A percentile compares a stretch with the other conserved stretches of the same genome.
Conservation (phyloP, 257 asterid species). For the Linderniella brevidens region DNA sequence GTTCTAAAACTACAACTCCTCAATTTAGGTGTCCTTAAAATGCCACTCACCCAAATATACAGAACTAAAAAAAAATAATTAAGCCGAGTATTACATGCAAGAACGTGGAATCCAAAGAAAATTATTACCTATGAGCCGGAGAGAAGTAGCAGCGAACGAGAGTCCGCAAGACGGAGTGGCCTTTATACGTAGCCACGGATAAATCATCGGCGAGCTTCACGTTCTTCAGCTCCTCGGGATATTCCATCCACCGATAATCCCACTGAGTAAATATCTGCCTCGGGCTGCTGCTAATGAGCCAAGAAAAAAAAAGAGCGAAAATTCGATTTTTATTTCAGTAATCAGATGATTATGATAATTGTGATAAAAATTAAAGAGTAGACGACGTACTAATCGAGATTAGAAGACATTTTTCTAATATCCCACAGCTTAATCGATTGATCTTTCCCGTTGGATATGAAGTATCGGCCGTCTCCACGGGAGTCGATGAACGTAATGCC, state of each 20-base stretch:
- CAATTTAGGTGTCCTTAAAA: too few species aligned
- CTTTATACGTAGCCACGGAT: constrained; percentile 74
- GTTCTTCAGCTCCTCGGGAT: constrained; percentile 38
- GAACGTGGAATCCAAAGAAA: too few species aligned
- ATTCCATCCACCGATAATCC: constrained; percentile 91
- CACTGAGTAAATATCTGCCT: constrained; percentile 35
- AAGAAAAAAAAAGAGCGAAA: too few species aligned
- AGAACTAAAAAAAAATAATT: too few species aligned
- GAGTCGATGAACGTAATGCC: constrained; percentile 78
- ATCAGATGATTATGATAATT: too few species aligned
- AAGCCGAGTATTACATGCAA: too few species aligned
- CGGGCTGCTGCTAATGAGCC: constrained; percentile 24
- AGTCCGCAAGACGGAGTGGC: constrained; percentile 76
- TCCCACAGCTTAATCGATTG: constrained; percentile 94
- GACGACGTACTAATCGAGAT: constrained; percentile 51
- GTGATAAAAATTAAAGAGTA: neutral
- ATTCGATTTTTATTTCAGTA: too few species aligned
- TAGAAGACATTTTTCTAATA: constrained; percentile 85
- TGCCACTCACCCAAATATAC: too few species aligned
- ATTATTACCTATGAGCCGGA: constrained; percentile 57
- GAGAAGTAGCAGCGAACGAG: constrained; percentile 93
- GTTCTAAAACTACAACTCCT: too few species aligned
- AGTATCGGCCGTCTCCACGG: constrained; percentile 93
- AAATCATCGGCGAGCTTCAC: constrained; percentile 37
- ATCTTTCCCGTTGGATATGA: constrained; percentile 90